phyloP scores from a whole-genome alignment of 2,329 filamentous ascomycete species.

The Dothideomycetes sp. region DNA sequence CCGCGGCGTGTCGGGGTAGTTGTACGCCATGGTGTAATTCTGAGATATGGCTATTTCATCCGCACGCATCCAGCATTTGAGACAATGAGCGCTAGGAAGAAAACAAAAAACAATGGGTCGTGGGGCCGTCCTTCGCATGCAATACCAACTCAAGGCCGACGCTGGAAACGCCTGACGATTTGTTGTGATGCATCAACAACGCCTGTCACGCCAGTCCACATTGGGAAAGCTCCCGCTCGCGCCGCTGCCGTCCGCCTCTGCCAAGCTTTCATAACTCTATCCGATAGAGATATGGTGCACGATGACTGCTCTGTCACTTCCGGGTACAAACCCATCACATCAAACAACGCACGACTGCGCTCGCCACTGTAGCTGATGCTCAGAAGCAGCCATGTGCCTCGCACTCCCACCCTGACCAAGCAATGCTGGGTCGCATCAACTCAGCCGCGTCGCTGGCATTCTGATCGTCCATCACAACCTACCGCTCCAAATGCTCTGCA shows the following conservation, averaged over 20 bases:
- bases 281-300: no score
- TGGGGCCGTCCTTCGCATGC: no score
- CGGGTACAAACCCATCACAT: no score
- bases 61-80: neutral
- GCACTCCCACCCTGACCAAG: neutral
- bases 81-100: neutral
- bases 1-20: constrained; percentile 69
- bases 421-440: neutral
- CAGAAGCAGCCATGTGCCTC: neutral
- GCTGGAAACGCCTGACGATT: no score
- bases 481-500: no score
- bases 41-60: neutral
- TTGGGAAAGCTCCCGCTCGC: neutral
- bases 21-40: constrained; percentile 28
- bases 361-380: neutral
- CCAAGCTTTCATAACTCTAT: neutral
- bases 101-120: neutral
- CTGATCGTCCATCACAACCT: no score
- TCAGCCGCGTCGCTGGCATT: no score
- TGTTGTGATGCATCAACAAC: neutral
- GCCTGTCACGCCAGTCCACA: neutral
- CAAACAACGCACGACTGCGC: no score
- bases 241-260: no score
- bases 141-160: no score
- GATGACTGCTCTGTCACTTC: no score